Evolutionary conservation across 2,329 filamentous ascomycete species (phyloP).

Genomic region (Thermoascus crustaceus): DNA sequence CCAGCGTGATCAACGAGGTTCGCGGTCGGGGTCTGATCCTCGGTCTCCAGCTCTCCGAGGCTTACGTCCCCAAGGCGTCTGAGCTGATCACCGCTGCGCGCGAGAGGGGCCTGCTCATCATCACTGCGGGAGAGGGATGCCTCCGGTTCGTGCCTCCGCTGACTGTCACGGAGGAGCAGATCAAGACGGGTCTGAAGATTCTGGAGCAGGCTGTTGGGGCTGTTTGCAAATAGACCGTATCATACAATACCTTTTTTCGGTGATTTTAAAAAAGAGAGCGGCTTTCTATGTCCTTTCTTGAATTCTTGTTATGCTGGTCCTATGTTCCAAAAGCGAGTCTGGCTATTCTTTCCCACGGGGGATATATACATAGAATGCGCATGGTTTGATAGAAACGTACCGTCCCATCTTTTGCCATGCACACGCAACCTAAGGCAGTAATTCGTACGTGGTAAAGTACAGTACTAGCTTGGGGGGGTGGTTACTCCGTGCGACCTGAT

Average conservation of each 20-base stretch:
- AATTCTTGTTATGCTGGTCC: no score
- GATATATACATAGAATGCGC: no score
- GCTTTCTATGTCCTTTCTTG: no score
- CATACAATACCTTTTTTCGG: background rate
- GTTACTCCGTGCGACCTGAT: no score
- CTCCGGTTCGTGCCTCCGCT: slow-evolving; percentile 85
- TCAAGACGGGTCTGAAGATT: slow-evolving; percentile 67
- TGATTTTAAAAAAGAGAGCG: no score
- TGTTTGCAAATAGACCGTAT: slow-evolving; percentile 26
- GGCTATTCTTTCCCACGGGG: no score
- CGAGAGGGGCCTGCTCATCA: slow-evolving; percentile 79
- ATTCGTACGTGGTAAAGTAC: no score
- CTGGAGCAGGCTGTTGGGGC: slow-evolving; percentile 59
- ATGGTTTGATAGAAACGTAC: no score
- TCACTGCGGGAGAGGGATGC: slow-evolving; percentile 88
- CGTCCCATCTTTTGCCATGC: no score
- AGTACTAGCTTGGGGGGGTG: no score
- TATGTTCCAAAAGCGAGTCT: no score
- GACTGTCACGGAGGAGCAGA: slow-evolving; percentile 71
- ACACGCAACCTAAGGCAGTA: no score
- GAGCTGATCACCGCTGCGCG: slow-evolving; percentile 74
- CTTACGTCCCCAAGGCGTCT: slow-evolving; percentile 45
- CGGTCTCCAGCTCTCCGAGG: slow-evolving; percentile 70
- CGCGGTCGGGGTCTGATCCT: slow-evolving; percentile 79
- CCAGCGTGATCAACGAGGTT: slow-evolving; percentile 66